Conservation (phyloP, 106 monocot genomes). For the Triglochin maritima region DNA sequence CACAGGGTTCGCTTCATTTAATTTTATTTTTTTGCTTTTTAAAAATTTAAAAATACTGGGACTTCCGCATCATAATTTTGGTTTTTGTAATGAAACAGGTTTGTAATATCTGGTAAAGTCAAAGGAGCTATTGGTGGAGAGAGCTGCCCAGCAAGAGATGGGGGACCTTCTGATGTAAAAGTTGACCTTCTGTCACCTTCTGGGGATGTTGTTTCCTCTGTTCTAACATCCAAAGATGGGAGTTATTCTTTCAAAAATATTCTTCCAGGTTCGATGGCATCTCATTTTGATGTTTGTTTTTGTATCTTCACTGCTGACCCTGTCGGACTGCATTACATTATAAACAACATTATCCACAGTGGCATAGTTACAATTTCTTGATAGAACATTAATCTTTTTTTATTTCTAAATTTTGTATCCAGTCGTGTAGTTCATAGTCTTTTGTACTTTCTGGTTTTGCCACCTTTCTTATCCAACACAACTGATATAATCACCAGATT, state of each 20-base stretch:
- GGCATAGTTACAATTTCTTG: too few relatives aligned
- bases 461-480: too few relatives aligned
- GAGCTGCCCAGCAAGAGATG: constrained; percentile 61
- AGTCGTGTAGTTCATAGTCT: too few relatives aligned
- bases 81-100: constrained; percentile 25
- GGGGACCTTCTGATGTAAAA: constrained; percentile 76
- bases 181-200: constrained; percentile 57
- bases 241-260: constrained; percentile 70
- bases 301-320: too few relatives aligned
- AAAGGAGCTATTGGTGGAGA: constrained; percentile 82
- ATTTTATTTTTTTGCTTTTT: not conserved
- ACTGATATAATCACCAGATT: too few relatives aligned
- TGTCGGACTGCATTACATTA: too few relatives aligned
- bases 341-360: too few relatives aligned
- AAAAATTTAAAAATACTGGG: not conserved
- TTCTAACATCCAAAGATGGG: constrained; percentile 56
- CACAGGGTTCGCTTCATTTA: constrained; percentile 54
- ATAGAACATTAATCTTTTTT: too few relatives aligned
- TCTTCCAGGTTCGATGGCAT: constrained; percentile 42
- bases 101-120: constrained; percentile 74
- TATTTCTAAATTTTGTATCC: too few relatives aligned
- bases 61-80: not conserved
- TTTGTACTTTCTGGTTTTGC: too few relatives aligned
- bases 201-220: constrained; percentile 56
- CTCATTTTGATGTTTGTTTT: too few relatives aligned